Percentiles rank a stretch among this genome's conserved stretches.
These are phyloP conservation scores for Barnettozyma pratensis DNA, from an alignment of 805 yeast genomes.

Conservation along the genomic window DNA sequence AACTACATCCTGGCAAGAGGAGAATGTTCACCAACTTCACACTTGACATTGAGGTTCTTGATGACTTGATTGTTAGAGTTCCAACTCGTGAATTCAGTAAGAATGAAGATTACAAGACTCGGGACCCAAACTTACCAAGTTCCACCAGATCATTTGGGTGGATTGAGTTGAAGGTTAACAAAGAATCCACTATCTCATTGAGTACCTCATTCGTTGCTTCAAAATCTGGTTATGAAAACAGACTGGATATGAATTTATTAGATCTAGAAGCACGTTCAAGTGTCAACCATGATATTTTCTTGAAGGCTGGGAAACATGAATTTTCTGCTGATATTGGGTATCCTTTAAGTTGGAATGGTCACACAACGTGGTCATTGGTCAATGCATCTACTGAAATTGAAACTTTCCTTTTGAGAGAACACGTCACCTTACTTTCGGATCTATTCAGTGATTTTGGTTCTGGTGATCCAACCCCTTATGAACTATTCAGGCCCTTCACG, in stretches of 20 bases:
- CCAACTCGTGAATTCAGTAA: slow-evolving; percentile 87
- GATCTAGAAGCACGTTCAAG: slow-evolving; percentile 70
- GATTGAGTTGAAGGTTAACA: slow-evolving; percentile 67
- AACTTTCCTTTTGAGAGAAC: slow-evolving; percentile 75
- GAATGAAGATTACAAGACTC: slow-evolving; percentile 41
- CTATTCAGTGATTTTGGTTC: slow-evolving; percentile 69
- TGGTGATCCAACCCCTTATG: slow-evolving; percentile 69
- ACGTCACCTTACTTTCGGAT: slow-evolving; percentile 67
- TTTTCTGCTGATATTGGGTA: slow-evolving; percentile 54
- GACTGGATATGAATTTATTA: slow-evolving; percentile 38
- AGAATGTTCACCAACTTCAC: slow-evolving; percentile 57
- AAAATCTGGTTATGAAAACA: slow-evolving; percentile 50
- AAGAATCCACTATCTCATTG: slow-evolving; percentile 44
- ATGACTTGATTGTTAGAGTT: slow-evolving; percentile 63
- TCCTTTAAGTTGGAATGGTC: slow-evolving; percentile 83
- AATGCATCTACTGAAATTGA: slow-evolving; percentile 47
- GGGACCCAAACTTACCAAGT: slow-evolving; percentile 28
- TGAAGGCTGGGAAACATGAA: slow-evolving; percentile 53
- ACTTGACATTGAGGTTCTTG: slow-evolving; percentile 50
- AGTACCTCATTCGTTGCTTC: slow-evolving; percentile 50
- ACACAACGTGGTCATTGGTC: slow-evolving; percentile 60
- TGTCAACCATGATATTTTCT: slow-evolving; percentile 80
- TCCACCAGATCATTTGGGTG: slow-evolving; percentile 78
- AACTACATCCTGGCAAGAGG: slow-evolving; percentile 40
- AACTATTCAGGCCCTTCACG: slow-evolving; percentile 65